These are phyloP conservation scores for Aspergillus japonicus DNA, from an alignment of 2,329 filamentous ascomycete genomes.

Conservation along the genomic window DNA sequence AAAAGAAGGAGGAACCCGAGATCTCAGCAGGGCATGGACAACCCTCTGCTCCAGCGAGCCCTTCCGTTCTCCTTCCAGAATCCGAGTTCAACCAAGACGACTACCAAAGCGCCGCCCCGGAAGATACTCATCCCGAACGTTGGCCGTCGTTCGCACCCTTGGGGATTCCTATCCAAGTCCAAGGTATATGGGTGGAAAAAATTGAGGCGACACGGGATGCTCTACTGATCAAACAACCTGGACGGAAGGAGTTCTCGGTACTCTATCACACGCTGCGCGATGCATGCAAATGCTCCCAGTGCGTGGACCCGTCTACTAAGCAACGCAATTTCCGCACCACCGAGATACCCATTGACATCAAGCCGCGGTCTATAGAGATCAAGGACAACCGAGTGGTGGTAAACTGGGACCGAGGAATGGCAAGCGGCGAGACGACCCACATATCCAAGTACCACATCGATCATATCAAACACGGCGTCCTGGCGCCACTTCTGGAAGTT, in stretches of 20 bases:
- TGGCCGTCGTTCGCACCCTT: background rate
- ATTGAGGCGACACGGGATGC: background rate
- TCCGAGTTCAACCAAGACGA: background rate
- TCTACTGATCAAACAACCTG: background rate
- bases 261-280: constrained; percentile 50
- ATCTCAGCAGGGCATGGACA: background rate
- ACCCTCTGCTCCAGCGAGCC: background rate
- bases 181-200: background rate
- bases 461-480: constrained; percentile 13
- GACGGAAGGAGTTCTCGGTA: background rate
- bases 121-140: background rate
- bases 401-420: constrained; percentile 60
- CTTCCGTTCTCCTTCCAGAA: background rate
- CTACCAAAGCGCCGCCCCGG: too few relatives aligned
- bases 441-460: constrained; percentile 34
- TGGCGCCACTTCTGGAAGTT: background rate
- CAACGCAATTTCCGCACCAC: constrained; percentile 64
- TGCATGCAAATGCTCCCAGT: constrained; percentile 53
- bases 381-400: constrained; percentile 52
- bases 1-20: background rate
- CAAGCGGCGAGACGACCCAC: constrained; percentile 41
- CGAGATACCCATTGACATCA: constrained; percentile 59
- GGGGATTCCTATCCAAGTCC: background rate
- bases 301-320: constrained; percentile 58
- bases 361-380: constrained; percentile 35